Conservation (phyloP, 2,329 filamentous ascomycete species). For the Neoscytalidium dimidiatum region DNA sequence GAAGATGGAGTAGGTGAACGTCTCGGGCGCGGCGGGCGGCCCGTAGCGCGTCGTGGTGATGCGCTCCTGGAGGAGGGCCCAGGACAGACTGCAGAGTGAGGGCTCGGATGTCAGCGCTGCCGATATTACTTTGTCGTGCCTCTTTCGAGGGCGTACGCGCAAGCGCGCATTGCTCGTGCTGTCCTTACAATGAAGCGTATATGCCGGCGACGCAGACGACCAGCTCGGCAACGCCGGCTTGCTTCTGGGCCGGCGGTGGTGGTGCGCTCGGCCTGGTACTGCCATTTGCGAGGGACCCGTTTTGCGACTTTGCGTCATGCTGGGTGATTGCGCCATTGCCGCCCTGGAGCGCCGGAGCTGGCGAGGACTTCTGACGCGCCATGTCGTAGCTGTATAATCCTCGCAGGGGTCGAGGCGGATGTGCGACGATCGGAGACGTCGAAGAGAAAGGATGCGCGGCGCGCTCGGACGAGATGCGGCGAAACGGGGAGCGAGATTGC, state of each 20-base stretch:
- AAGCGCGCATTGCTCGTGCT: not conserved
- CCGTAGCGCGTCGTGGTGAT: slow-evolving; percentile 92
- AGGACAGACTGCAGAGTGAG: slow-evolving; percentile 66
- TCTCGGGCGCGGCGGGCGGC: slow-evolving; percentile 59
- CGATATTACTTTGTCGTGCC: not conserved
- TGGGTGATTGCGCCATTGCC: slow-evolving; percentile 30
- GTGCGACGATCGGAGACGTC: slow-evolving; percentile 7
- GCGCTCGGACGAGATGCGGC: not conserved
- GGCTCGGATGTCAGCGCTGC: not conserved
- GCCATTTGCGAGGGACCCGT: slow-evolving; percentile 28
- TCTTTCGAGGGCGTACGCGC: not conserved
- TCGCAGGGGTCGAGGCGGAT: not conserved
- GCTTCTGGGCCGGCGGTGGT: slow-evolving; percentile 33
- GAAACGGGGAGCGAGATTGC: not conserved
- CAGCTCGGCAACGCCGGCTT: slow-evolving; percentile 70
- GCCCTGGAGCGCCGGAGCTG: slow-evolving; percentile 25
- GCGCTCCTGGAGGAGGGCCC: slow-evolving; percentile 95
- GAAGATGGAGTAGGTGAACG: slow-evolving; percentile 92
- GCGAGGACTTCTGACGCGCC: slow-evolving; percentile 32
- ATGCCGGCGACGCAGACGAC: slow-evolving; percentile 90
- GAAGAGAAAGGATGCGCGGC: not conserved
- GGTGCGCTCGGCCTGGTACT: slow-evolving; percentile 34
- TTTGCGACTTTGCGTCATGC: slow-evolving; percentile 25
- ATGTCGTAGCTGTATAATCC: slow-evolving; percentile 25
- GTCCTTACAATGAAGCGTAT: slow-evolving; percentile 84